A percentile compares a stretch with the other conserved stretches of the same genome.
Evolutionary conservation across 768 basidiomycete genomes (phyloP).

Genomic region (Pisolithus marmoratus): DNA sequence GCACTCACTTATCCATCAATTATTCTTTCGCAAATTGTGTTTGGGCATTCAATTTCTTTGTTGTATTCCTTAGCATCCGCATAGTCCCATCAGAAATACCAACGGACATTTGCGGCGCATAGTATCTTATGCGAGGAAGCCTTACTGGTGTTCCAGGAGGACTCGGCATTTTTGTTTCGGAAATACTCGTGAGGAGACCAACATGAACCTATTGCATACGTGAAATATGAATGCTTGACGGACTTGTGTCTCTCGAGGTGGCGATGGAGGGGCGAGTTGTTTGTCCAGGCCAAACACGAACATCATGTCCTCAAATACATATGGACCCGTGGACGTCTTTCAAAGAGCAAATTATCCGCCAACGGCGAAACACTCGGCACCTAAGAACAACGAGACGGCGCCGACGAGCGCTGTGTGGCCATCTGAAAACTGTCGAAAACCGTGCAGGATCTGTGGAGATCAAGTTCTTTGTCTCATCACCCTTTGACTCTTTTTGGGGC

Average conservation of each 20-base stretch:
- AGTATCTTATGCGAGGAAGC: neutral
- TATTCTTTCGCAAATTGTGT: neutral
- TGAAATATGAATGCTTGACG: too few species aligned
- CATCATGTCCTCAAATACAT: slow-evolving; percentile 30
- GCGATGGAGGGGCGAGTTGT: slow-evolving; percentile 5
- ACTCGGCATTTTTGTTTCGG: too few species aligned
- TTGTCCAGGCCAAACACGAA: slow-evolving; percentile 30
- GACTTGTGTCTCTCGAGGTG: too few species aligned
- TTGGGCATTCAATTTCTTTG: neutral
- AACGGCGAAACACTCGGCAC: slow-evolving; percentile 4
- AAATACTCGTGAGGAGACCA: too few species aligned
- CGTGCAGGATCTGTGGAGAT: slow-evolving; percentile 64
- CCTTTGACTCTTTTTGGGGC: neutral
- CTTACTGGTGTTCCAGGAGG: too few species aligned
- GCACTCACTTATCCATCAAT: slow-evolving; percentile 7
- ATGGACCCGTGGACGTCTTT: slow-evolving; percentile 15
- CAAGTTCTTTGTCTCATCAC: slow-evolving; percentile 19
- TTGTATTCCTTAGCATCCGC: neutral
- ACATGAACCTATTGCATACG: too few species aligned
- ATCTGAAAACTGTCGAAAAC: slow-evolving; percentile 61
- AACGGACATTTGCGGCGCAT: neutral
- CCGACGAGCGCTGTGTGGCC: neutral
- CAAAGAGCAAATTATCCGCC: slow-evolving; percentile 11
- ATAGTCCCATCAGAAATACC: neutral
- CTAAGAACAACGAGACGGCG: neutral